phyloP scores from a whole-genome alignment of 106 monocot species.

The Dendrobium nobile region DNA sequence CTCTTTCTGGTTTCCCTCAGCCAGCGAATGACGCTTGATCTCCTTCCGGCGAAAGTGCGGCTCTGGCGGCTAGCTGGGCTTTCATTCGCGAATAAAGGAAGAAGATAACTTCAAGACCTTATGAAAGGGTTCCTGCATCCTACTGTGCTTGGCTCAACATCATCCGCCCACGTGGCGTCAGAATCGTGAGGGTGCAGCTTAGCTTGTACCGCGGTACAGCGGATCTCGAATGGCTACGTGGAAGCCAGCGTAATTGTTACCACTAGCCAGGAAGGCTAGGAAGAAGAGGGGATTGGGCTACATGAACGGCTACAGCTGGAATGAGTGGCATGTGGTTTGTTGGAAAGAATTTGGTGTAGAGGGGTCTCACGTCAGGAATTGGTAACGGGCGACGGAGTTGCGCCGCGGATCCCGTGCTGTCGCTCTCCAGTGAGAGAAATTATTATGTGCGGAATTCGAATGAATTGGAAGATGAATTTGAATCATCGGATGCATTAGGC shows the following conservation, averaged over 20 bases:
- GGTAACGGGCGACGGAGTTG: no score
- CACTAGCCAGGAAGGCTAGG: not conserved
- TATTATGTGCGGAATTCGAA: no score
- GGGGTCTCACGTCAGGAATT: not conserved
- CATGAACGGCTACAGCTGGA: no score
- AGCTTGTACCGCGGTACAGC: not conserved
- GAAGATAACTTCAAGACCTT: not conserved
- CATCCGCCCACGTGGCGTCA: not conserved
- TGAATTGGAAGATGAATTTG: no score
- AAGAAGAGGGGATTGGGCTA: not conserved
- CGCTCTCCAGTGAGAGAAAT: no score
- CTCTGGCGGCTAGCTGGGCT: not conserved
- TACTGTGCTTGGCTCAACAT: not conserved
- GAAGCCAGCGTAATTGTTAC: not conserved
- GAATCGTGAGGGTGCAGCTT: not conserved
- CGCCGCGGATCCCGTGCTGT: no score
- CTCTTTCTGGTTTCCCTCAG: not conserved
- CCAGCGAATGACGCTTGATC: not conserved
- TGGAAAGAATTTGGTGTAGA: not conserved
- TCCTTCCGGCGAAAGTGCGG: not conserved
- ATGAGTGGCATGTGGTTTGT: not conserved
- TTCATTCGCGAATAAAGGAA: no score
- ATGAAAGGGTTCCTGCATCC: not conserved
- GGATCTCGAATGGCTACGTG: not conserved
- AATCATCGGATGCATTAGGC: no score